A percentile compares a stretch with the other conserved stretches of the same genome.
phyloP scores from a whole-genome alignment of 495 filamentous ascomycete genomes.

The Staphylotrichum tortipilum region DNA sequence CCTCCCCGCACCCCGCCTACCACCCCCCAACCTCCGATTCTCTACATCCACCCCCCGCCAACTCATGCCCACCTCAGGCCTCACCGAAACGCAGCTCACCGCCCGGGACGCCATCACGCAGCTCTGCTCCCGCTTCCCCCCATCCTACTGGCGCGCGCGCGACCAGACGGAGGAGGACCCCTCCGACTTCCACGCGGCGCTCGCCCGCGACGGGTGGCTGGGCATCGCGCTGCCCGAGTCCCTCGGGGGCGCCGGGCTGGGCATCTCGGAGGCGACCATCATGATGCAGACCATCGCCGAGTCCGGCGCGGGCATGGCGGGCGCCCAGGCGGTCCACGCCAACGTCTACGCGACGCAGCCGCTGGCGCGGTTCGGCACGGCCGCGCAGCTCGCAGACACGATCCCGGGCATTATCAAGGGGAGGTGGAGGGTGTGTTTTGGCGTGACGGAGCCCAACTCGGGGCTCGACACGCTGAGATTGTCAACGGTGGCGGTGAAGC shows the following conservation, averaged over 20 bases:
- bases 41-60: not conserved
- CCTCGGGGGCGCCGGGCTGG: slow-evolving; percentile 63
- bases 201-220: slow-evolving; percentile 76
- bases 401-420: slow-evolving; percentile 64
- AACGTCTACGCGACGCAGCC: slow-evolving; percentile 72
- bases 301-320: slow-evolving; percentile 68
- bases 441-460: slow-evolving; percentile 55
- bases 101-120: slow-evolving; percentile 62
- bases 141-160: slow-evolving; percentile 60
- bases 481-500: slow-evolving; percentile 48
- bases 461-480: slow-evolving; percentile 67
- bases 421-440: slow-evolving; percentile 62
- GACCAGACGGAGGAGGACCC: slow-evolving; percentile 63
- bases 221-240: slow-evolving; percentile 68
- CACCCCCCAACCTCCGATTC: no score
- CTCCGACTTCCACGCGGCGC: slow-evolving; percentile 60
- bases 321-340: slow-evolving; percentile 68
- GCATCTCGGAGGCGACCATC: slow-evolving; percentile 75
- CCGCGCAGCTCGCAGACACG: slow-evolving; percentile 49
- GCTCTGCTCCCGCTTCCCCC: slow-evolving; percentile 57
- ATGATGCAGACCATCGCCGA: slow-evolving; percentile 79
- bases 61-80: slow-evolving; percentile 65
- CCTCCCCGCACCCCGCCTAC: no score
- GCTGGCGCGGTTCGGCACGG: slow-evolving; percentile 58
- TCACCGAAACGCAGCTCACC: slow-evolving; percentile 61